Evolutionary conservation across 140 eudicot species (phyloP).

Genomic region (Bidens hawaiensis): DNA sequence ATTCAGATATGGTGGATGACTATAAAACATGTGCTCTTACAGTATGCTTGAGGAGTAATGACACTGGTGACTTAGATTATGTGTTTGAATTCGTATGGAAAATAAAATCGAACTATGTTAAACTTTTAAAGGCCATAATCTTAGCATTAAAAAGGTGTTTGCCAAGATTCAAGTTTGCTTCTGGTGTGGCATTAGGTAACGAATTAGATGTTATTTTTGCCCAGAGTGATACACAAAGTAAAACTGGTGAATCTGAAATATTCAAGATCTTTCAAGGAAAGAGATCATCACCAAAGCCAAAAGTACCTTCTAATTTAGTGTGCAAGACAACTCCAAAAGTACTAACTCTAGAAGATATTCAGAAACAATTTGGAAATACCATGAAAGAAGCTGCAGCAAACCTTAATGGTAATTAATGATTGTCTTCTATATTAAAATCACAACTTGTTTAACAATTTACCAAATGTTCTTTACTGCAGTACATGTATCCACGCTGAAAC

Average conservation of each 20-base stretch:
- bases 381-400: slow-evolving; percentile 9
- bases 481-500: not conserved
- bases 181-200: not conserved
- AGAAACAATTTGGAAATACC: too few relatives aligned
- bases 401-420: not conserved
- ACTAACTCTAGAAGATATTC: not conserved
- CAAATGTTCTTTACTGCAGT: not conserved
- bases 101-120: not conserved
- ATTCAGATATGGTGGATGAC: too few relatives aligned
- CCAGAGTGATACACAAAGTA: too few relatives aligned
- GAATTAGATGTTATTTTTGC: not conserved
- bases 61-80: slow-evolving; percentile 1
- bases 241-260: not conserved
- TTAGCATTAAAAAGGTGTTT: not conserved
- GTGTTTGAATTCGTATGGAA: slow-evolving; percentile 8
- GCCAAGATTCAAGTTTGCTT: not conserved
- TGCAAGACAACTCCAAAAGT: not conserved
- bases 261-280: slow-evolving; percentile 1
- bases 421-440: not conserved
- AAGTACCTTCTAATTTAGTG: not conserved
- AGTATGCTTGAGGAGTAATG: slow-evolving; percentile 10
- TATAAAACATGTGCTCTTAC: not conserved
- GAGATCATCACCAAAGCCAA: not conserved
- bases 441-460: not conserved
- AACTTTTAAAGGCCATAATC: not conserved